Conservation (phyloP, 1,284 basidiomycete species). For the Trichosporon faecale region DNA sequence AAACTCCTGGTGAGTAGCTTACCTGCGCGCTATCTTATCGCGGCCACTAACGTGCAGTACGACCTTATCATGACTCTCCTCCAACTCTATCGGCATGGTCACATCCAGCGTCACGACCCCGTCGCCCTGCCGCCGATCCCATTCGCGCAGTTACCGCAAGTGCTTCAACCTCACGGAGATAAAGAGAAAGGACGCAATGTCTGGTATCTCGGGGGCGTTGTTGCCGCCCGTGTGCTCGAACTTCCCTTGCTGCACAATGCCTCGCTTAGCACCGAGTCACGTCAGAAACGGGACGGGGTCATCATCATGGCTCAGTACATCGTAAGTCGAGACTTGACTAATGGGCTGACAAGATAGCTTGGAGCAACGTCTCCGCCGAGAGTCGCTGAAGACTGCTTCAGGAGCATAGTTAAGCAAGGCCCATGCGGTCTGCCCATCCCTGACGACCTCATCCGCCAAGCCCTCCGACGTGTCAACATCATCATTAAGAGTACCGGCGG, state of each 20-base stretch:
- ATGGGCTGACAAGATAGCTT: slow-evolving; percentile 25
- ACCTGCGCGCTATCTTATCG: not conserved
- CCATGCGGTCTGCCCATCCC: slow-evolving; percentile 31
- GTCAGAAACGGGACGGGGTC: slow-evolving; percentile 17
- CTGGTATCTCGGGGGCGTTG: slow-evolving; percentile 38
- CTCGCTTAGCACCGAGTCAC: slow-evolving; percentile 17
- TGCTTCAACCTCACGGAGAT: slow-evolving; percentile 37
- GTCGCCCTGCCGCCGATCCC: slow-evolving; percentile 41
- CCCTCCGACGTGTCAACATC: slow-evolving; percentile 38
- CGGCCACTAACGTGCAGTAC: slow-evolving; percentile 27
- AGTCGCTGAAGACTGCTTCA: slow-evolving; percentile 35
- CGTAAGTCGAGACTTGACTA: slow-evolving; percentile 28
- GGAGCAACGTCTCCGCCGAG: slow-evolving; percentile 30
- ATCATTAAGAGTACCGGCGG: slow-evolving; percentile 23
- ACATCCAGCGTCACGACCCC: slow-evolving; percentile 45
- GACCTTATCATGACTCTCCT: slow-evolving; percentile 42
- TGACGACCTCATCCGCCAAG: slow-evolving; percentile 43
- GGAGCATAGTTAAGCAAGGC: slow-evolving; percentile 29
- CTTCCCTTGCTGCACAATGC: slow-evolving; percentile 21
- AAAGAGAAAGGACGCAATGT: slow-evolving; percentile 42
- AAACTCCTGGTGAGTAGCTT: slow-evolving; percentile 35
- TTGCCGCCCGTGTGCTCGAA: slow-evolving; percentile 27
- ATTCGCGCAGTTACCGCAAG: slow-evolving; percentile 32
- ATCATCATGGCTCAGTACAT: slow-evolving; percentile 40
- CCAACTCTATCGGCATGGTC: slow-evolving; percentile 42